Percentiles rank a stretch among this genome's conserved stretches.
phyloP scores from a whole-genome alignment of 139 green algal species.

The Chlamydomonas asymmetrica region DNA sequence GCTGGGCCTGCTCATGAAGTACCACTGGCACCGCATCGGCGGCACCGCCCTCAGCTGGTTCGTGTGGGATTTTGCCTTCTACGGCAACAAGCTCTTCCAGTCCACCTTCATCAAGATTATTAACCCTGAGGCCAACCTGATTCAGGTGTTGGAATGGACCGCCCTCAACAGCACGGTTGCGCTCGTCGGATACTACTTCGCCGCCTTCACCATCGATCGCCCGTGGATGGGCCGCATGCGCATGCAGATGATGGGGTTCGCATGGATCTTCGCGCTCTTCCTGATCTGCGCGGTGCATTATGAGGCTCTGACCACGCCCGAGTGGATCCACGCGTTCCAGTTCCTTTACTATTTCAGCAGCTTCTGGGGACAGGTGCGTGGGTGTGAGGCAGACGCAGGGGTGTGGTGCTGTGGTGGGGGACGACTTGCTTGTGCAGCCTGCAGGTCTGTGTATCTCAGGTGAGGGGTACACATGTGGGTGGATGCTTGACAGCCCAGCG shows the following conservation, averaged over 20 bases:
- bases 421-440: too few species aligned
- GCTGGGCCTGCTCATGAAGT: neutral
- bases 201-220: conserved; percentile 63
- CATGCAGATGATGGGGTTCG: conserved; percentile 42
- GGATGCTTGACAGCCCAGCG: too few species aligned
- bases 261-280: conserved; percentile 51
- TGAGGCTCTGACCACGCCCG: conserved; percentile 24
- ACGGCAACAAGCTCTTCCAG: conserved; percentile 70
- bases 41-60: conserved; percentile 32
- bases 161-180: conserved; percentile 69
- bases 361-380: conserved; percentile 78
- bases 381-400: too few species aligned
- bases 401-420: too few species aligned
- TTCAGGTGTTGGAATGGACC: conserved; percentile 62
- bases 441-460: too few species aligned
- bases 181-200: conserved; percentile 65
- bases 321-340: conserved; percentile 50
- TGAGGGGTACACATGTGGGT: too few species aligned
- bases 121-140: conserved; percentile 35
- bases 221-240: conserved; percentile 36
- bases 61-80: conserved; percentile 60
- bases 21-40: conserved; percentile 7
- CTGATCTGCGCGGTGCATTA: conserved; percentile 55
- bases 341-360: conserved; percentile 77
- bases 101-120: conserved; percentile 10